Base-by-base conservation (phyloP, 345 rosid species). In the Populus tremula region DNA sequence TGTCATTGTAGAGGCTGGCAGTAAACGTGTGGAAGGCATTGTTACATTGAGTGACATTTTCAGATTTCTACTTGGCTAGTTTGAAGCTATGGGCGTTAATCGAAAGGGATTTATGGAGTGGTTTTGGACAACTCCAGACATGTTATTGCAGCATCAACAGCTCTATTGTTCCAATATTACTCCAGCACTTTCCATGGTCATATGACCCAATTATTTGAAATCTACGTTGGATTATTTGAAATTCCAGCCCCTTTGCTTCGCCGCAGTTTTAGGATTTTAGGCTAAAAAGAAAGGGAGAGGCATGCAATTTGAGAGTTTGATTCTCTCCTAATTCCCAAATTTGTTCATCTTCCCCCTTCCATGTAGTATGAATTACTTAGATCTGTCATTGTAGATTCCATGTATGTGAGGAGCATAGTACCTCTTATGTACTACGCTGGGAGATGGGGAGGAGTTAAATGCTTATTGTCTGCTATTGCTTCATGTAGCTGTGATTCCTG, bases 261-360 rank as follows among this genome's bases (percentile, higher is more conserved):
- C 72, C 1, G 85, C 86, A 65, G 67, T 67, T 78, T 85, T 77
- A 77, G 84, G 74, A 76, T 79, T 84, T 83, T 66, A 76, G 90
- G 85, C 81, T 54, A 18, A 73, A 64, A 80, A 79, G 76, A 73
- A 70, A 80, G 80, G 76, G 76, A 77, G 84, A 67, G 85, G 86
- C 84, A 35, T 85, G 82, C 77, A 83, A 80, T 83, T 75, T 54
- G 72, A 78, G 81, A 73, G 50, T 69, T 49, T 11, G 39, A 38
- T 59, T 69, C 36, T 78, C 69, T n/a, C 70, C 8, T 39, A 27
- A 62, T 69, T 78, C 54, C 67, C 35, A 71, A 75, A 82, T 83
- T 80, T 77, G 85, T 79, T 75, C 61, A 33, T 77, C 67, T 77
- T 72, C 71, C 67, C 75, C 71, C 67, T 1, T 75, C 31, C 59